phyloP scores from a whole-genome alignment of 2,329 filamentous ascomycete species.

The Alternaria incomplexa region DNA sequence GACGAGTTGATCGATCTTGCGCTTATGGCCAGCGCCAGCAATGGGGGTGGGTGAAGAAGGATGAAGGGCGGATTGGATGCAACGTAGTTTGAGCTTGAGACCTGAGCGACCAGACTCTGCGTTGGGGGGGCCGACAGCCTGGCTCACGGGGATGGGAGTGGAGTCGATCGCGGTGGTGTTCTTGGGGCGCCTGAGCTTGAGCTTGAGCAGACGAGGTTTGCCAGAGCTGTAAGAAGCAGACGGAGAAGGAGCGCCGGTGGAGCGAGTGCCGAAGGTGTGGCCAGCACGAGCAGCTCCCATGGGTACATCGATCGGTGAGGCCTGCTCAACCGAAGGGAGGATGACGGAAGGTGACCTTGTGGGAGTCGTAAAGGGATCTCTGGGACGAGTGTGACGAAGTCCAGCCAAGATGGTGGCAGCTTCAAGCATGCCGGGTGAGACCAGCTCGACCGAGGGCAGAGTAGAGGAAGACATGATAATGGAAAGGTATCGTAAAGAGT shows the following conservation, averaged over 20 bases:
- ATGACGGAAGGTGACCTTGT: background rate
- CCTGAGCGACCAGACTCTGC: background rate
- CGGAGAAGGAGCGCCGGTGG: background rate
- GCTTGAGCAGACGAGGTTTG: background rate
- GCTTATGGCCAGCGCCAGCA: background rate
- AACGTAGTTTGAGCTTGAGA: conserved; percentile 18
- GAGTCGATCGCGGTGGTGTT: background rate
- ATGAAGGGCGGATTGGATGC: conserved; percentile 12
- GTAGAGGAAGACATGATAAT: background rate
- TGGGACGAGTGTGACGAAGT: background rate
- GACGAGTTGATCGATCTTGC: background rate
- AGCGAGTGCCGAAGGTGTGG: background rate
- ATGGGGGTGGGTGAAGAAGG: background rate
- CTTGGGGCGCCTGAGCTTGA: background rate
- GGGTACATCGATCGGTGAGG: background rate
- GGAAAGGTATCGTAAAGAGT: background rate
- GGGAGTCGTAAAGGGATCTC: background rate
- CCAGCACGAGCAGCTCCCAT: background rate
- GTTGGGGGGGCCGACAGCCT: background rate
- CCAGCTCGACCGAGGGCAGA: background rate
- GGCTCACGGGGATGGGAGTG: background rate
- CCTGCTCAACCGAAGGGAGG: background rate
- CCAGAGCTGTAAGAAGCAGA: background rate
- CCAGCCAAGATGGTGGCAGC: background rate
- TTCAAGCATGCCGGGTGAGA: background rate